Conservation (phyloP, 768 basidiomycete genomes). For the Amanita thiersii region DNA sequence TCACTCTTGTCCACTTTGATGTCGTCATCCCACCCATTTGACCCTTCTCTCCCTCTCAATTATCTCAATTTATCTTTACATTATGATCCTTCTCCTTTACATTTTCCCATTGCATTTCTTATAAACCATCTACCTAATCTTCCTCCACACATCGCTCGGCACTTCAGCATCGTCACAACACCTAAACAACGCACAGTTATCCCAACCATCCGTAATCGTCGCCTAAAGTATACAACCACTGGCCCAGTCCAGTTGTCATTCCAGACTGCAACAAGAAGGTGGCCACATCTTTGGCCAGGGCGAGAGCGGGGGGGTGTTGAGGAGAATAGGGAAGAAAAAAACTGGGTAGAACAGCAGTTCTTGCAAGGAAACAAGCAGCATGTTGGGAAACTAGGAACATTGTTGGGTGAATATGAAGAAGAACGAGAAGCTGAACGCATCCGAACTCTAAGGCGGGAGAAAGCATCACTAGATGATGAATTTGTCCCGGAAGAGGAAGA, state of each 20-base stretch:
- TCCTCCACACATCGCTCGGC: conserved; percentile 53
- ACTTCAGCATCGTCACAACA: conserved; percentile 37
- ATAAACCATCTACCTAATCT: conserved; percentile 47
- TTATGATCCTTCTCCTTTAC: conserved; percentile 52
- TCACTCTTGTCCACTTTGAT: background rate
- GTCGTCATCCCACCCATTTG: background rate
- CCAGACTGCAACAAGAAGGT: conserved; percentile 40
- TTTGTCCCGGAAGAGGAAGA: conserved; percentile 68
- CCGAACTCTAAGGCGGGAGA: conserved; percentile 34
- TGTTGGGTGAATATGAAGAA: conserved; percentile 70
- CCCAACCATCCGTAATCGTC: conserved; percentile 61
- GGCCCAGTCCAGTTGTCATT: conserved; percentile 50
- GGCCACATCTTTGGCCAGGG: conserved; percentile 67
- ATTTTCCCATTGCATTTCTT: conserved; percentile 58
- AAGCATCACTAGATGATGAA: conserved; percentile 27
- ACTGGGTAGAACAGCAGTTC: conserved; percentile 61
- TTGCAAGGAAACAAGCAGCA: conserved; percentile 46
- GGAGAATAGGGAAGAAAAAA: conserved; percentile 57
- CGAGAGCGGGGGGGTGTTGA: conserved; percentile 37
- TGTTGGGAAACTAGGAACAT: conserved; percentile 59
- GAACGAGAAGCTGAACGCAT: conserved; percentile 65
- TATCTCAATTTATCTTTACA: conserved; percentile 53
- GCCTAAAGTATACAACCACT: conserved; percentile 51
- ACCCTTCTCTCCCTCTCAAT: conserved; percentile 20
- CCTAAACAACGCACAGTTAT: conserved; percentile 63